phyloP scores from a whole-genome alignment of 2,329 filamentous ascomycete genomes.

The Fusarium pseudoanthophilum region DNA sequence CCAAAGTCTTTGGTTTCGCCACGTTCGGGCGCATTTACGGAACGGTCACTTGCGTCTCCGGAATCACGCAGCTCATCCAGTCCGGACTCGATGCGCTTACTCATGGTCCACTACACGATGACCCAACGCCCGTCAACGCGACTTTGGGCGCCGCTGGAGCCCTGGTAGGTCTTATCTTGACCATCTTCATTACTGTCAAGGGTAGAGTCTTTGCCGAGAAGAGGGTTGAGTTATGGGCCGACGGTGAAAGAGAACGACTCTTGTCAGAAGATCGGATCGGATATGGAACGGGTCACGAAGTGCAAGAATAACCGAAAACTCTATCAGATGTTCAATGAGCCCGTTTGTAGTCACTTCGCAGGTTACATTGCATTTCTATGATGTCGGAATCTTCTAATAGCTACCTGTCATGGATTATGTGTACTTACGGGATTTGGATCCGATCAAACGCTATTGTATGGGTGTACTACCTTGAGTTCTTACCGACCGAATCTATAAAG shows the following conservation, averaged over 20 bases:
- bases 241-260: constrained; percentile 25
- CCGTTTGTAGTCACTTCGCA: rapidly evolving
- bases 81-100: constrained; percentile 75
- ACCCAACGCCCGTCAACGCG: constrained; percentile 21
- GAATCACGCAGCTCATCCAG: constrained; percentile 77
- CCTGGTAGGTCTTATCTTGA: constrained; percentile 3
- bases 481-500: background rate
- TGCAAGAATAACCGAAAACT: background rate
- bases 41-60: constrained; percentile 77
- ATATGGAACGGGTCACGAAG: constrained; percentile 13
- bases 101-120: constrained; percentile 43
- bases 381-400: background rate
- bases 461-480: background rate
- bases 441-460: background rate
- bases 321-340: rapidly evolving
- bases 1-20: constrained; percentile 85
- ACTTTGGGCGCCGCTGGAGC: constrained; percentile 9
- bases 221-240: constrained; percentile 25
- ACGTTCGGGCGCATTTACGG: constrained; percentile 85
- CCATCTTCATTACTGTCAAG: constrained; percentile 10
- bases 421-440: no score
- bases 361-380: rapidly evolving
- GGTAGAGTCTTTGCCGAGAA: constrained; percentile 28
- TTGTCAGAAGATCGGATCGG: constrained; percentile 10
- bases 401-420: no score